Evolutionary conservation across 2,329 filamentous ascomycete genomes (phyloP).

Genomic region (Fusarium sp.): DNA sequence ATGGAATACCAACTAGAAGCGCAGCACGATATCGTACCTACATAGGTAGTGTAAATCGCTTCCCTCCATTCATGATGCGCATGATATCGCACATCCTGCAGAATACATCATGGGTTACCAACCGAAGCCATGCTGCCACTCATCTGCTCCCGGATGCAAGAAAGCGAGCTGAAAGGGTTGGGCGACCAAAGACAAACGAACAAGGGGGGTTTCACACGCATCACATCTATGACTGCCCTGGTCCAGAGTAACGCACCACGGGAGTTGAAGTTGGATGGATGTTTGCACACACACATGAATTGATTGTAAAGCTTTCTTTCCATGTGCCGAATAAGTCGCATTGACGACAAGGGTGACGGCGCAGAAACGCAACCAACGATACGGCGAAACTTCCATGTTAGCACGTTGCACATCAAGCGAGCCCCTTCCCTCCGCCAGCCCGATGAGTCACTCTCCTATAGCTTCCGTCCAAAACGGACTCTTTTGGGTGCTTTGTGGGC

Average conservation of each 20-base stretch:
- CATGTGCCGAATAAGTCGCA: conserved; percentile 41
- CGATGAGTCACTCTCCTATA: conserved; percentile 39
- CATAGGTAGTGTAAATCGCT: conserved; percentile 6
- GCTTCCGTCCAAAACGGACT: conserved; percentile 22
- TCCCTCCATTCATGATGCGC: conserved; percentile 15
- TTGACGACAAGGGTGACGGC: conserved; percentile 25
- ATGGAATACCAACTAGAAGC: conserved; percentile 2
- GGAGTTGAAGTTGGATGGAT: conserved; percentile 34
- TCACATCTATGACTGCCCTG: conserved; percentile 1
- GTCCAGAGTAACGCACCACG: conserved; percentile 30
- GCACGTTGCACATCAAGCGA: conserved; percentile 4
- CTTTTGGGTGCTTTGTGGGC: conserved; percentile 30
- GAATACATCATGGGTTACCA: conserved; percentile 27
- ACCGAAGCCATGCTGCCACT: conserved; percentile 21
- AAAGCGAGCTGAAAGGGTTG: conserved; percentile 33
- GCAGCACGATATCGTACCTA: conserved; percentile 2
- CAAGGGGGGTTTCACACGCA: conserved; percentile 31
- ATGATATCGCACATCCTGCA: conserved; percentile 25
- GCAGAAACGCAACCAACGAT: conserved; percentile 21
- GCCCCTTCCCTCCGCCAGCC: conserved; percentile 27
- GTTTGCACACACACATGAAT: conserved; percentile 21
- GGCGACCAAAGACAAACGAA: conserved; percentile 17
- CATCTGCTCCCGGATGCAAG: conserved; percentile 38
- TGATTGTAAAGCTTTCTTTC: conserved; percentile 18
- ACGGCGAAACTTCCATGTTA: conserved; percentile 19